Evolutionary conservation across 208 protist species (phyloP).

Genomic region (Phytomonas sp.): DNA sequence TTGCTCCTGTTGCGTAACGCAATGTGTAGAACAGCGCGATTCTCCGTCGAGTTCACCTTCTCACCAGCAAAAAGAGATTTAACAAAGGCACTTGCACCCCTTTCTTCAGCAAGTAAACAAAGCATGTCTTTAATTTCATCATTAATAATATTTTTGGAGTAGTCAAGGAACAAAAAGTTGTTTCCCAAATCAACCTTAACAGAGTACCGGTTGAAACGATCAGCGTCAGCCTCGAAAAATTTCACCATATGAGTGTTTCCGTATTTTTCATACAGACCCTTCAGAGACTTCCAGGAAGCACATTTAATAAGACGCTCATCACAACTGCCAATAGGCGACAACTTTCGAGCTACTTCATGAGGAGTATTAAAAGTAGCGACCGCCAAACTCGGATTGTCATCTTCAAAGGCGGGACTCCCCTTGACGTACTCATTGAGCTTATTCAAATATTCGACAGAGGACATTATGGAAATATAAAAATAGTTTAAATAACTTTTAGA

Average conservation of each 20-base stretch:
- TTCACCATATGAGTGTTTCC: slow-evolving; percentile 53
- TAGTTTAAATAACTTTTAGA: slow-evolving; percentile 1
- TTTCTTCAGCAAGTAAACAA: slow-evolving; percentile 69
- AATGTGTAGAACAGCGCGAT: slow-evolving; percentile 91
- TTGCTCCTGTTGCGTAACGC: slow-evolving; percentile 92
- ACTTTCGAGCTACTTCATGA: slow-evolving; percentile 39
- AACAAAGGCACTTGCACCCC: slow-evolving; percentile 59
- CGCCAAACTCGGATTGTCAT: slow-evolving; percentile 36
- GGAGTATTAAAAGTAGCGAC: slow-evolving; percentile 54
- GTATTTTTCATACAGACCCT: slow-evolving; percentile 58
- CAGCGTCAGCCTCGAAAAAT: slow-evolving; percentile 46
- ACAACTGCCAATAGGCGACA: slow-evolving; percentile 17
- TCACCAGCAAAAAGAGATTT: slow-evolving; percentile 91
- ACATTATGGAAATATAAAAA: slow-evolving; percentile 5
- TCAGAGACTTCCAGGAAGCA: slow-evolving; percentile 46
- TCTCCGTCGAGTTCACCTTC: slow-evolving; percentile 95
- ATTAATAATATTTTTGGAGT: slow-evolving; percentile 93
- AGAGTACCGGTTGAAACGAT: slow-evolving; percentile 66
- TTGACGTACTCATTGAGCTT: slow-evolving; percentile 37
- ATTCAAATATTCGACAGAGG: slow-evolving; percentile 22
- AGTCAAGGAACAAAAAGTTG: slow-evolving; percentile 92
- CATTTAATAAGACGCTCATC: slow-evolving; percentile 40
- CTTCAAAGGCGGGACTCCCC: slow-evolving; percentile 19
- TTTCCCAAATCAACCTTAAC: slow-evolving; percentile 46
- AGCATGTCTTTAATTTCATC: slow-evolving; percentile 90